These are phyloP conservation scores for Heracleum sosnowskyi DNA, from an alignment of 129 eudicot genomes.

Conservation along the genomic window DNA sequence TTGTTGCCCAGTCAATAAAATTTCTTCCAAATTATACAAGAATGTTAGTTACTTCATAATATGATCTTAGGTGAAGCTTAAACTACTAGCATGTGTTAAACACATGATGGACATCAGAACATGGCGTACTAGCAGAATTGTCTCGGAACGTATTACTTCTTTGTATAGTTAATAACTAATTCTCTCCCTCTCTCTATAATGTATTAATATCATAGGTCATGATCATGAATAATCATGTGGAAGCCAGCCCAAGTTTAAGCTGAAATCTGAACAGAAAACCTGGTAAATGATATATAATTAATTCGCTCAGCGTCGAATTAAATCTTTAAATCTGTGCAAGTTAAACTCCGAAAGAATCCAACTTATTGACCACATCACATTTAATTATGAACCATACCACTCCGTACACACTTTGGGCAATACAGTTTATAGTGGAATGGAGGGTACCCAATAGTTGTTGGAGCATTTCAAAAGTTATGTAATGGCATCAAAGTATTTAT, in stretches of 20 bases:
- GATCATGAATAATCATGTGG: too few species aligned
- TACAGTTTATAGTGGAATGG: background rate
- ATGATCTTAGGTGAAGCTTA: background rate
- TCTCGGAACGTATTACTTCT: too few species aligned
- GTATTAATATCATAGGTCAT: too few species aligned
- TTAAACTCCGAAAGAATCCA: too few species aligned
- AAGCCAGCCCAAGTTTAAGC: too few species aligned
- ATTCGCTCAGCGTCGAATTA: background rate
- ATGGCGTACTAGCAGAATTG: too few species aligned
- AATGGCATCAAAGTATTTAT: background rate
- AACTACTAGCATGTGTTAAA: background rate
- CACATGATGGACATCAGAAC: background rate
- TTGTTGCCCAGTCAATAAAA: background rate
- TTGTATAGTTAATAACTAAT: too few species aligned
- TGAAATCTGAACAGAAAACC: too few species aligned
- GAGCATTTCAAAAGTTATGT: background rate
- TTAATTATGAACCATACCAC: background rate
- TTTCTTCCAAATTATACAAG: background rate
- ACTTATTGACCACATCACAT: background rate
- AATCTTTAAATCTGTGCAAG: too few species aligned
- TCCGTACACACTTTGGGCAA: background rate
- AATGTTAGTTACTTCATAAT: background rate
- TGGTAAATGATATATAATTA: too few species aligned
- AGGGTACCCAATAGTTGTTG: background rate
- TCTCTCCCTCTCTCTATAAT: too few species aligned